Base-by-base conservation (phyloP, 768 basidiomycete species). In the Lactarius sanguifluus region DNA sequence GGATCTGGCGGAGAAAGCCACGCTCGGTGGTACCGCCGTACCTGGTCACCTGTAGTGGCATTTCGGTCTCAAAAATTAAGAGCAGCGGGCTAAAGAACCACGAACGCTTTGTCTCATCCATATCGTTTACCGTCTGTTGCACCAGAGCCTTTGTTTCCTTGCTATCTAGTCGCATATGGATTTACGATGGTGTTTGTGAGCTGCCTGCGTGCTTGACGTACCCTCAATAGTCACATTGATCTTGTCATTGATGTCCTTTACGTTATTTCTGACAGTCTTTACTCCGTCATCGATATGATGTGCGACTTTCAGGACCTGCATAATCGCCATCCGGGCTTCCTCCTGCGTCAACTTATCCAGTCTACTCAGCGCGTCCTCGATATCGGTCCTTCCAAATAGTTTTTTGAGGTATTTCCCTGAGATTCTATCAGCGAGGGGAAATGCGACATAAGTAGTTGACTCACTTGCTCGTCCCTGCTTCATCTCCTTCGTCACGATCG, bases 311-410 rank as follows among this genome's bases (percentile, higher is more conserved):
- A 36, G 57, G n/a, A 15, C 23, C 13, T 58, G 34, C 34, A 13
- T 15, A 12, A 6, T n/a, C 20, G 20, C 34, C 57, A 58, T 58
- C 57, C 32, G 2, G 20, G 36, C 32, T 13, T 58, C 57, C 34
- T 58, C 57, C 13, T 58, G 32, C n/a, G 57, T 58, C 16, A 58
- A 34, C 7, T 5, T 58, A 23, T 58, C 36, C 57, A 58, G 13
- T 25, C 23, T 40, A 1, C 12, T 12, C 34, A 58, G 20, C 23
- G 34, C 34, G 36, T 40, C 47, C 16, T n/a, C 34, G 36, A 34
- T 20, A 15, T 38, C 36, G 0, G 4, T 58, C 13, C 23, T 23
- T 23, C 30, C 32, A 5, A 58, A 9, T 23, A 58, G n/a, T 58
- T 8, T 23, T 9, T 58, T 38, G 4, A 58, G 20, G 18, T 40